A percentile compares a stretch with the other conserved stretches of the same genome.
Evolutionary conservation across 106 monocot species (phyloP).

Genomic region (Ottelia alismoides): DNA sequence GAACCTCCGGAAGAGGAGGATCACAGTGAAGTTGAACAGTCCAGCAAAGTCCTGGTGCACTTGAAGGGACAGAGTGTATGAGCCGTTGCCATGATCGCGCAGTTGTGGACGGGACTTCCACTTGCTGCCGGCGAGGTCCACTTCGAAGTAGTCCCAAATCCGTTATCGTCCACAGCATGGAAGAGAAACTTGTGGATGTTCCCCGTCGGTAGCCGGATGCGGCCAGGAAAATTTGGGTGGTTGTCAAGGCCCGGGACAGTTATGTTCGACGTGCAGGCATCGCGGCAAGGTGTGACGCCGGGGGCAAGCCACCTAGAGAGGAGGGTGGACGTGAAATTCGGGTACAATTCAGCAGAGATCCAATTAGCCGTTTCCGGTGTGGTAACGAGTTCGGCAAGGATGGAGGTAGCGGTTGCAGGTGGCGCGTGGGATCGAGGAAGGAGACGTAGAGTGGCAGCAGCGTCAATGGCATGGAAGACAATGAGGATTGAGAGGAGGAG

Average conservation of each 20-base stretch:
- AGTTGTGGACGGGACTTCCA: slow-evolving; percentile 83
- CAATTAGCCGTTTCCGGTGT: slow-evolving; percentile 7
- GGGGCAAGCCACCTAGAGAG: slow-evolving; percentile 51
- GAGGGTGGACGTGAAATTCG: slow-evolving; percentile 51
- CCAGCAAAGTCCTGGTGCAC: slow-evolving; percentile 51
- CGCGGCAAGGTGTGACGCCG: slow-evolving; percentile 35
- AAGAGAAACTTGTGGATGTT: slow-evolving; percentile 36
- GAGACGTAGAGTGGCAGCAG: too few relatives aligned
- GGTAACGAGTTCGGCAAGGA: too few relatives aligned
- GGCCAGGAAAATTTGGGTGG: slow-evolving; percentile 3
- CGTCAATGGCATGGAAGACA: too few relatives aligned
- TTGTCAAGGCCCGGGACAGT: slow-evolving; percentile 32
- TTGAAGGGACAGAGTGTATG: slow-evolving; percentile 63
- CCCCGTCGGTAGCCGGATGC: slow-evolving; percentile 15
- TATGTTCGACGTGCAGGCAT: slow-evolving; percentile 31
- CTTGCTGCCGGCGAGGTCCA: slow-evolving; percentile 36
- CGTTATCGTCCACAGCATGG: slow-evolving; percentile 29
- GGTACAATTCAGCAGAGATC: slow-evolving; percentile 21
- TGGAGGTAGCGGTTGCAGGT: too few relatives aligned
- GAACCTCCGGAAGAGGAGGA: slow-evolving; percentile 66
- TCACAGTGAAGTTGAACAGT: slow-evolving; percentile 39
- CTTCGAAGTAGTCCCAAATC: slow-evolving; percentile 70
- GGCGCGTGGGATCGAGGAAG: too few relatives aligned
- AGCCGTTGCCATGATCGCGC: slow-evolving; percentile 55
- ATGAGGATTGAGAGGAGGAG: too few relatives aligned